Evolutionary conservation across 75 land plant genomes (phyloP).

Genomic region (Pinus tabuliformis): DNA sequence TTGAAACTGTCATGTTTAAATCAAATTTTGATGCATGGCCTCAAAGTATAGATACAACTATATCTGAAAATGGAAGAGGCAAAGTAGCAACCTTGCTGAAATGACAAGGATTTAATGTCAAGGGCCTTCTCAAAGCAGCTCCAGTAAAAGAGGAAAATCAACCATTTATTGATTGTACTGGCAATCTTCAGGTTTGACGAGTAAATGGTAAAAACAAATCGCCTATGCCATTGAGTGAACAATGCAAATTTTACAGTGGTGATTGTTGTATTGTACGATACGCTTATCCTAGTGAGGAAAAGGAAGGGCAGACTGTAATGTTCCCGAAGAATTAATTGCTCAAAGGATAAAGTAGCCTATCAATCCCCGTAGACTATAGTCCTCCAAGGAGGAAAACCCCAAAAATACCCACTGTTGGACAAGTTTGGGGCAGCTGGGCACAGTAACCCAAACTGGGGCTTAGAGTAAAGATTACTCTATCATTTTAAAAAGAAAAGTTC

Average conservation of each 20-base stretch:
- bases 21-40: constrained; percentile 88
- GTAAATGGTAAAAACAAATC: constrained; percentile 70
- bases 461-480: too few relatives aligned
- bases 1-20: constrained; percentile 83
- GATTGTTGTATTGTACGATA: constrained; percentile 88
- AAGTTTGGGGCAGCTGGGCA: too few relatives aligned
- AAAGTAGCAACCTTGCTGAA: constrained; percentile 92
- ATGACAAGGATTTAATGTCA: constrained; percentile 91
- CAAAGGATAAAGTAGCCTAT: too few relatives aligned
- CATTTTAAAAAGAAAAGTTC: too few relatives aligned
- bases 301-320: neutral
- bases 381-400: too few relatives aligned
- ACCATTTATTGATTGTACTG: constrained; percentile 72
- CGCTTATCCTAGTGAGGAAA: constrained; percentile 87
- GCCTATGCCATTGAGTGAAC: constrained; percentile 59
- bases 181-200: constrained; percentile 63
- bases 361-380: too few relatives aligned
- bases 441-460: too few relatives aligned
- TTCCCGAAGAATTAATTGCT: too few relatives aligned
- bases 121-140: constrained; percentile 81
- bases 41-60: constrained; percentile 39
- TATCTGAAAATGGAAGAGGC: constrained; percentile 90
- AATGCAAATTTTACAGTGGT: constrained; percentile 78
- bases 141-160: constrained; percentile 79
- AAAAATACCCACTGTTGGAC: too few relatives aligned